Percentiles rank a stretch among this genome's conserved stretches.
Conservation (phyloP, 768 basidiomycete genomes). For the Leccinum subtestaceum region DNA sequence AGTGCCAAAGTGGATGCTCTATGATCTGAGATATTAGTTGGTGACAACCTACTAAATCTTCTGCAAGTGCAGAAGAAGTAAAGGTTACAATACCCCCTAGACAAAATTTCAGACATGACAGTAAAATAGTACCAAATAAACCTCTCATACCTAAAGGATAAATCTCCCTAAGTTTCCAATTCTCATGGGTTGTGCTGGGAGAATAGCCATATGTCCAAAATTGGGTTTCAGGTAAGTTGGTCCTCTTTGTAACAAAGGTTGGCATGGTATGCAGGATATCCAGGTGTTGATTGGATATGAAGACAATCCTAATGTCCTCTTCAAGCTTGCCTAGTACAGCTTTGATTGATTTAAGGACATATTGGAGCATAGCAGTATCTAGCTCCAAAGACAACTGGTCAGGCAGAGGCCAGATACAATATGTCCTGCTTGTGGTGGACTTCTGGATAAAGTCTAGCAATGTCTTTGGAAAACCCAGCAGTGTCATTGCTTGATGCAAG, state of each 20-base stretch:
- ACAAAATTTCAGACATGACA: neutral
- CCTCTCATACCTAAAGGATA: conserved; percentile 58
- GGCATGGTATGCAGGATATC: conserved; percentile 47
- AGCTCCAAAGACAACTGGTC: conserved; percentile 30
- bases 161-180: conserved; percentile 65
- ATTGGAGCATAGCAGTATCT: conserved; percentile 44
- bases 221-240: conserved; percentile 43
- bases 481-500: conserved; percentile 25
- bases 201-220: conserved; percentile 73
- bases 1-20: conserved; percentile 65
- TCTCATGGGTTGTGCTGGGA: conserved; percentile 43
- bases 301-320: conserved; percentile 49
- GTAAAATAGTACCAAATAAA: neutral
- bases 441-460: conserved; percentile 46
- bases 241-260: conserved; percentile 45
- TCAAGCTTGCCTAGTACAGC: conserved; percentile 39
- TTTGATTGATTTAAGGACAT: conserved; percentile 43
- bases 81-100: conserved; percentile 75
- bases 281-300: conserved; percentile 63
- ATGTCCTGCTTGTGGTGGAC: conserved; percentile 36
- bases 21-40: conserved; percentile 49
- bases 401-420: conserved; percentile 47
- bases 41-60: conserved; percentile 48
- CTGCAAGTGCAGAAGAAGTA: conserved; percentile 55
- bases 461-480: conserved; percentile 47